phyloP scores from a whole-genome alignment of 208 protist species.

The Acanthamoeba royreba region DNA sequence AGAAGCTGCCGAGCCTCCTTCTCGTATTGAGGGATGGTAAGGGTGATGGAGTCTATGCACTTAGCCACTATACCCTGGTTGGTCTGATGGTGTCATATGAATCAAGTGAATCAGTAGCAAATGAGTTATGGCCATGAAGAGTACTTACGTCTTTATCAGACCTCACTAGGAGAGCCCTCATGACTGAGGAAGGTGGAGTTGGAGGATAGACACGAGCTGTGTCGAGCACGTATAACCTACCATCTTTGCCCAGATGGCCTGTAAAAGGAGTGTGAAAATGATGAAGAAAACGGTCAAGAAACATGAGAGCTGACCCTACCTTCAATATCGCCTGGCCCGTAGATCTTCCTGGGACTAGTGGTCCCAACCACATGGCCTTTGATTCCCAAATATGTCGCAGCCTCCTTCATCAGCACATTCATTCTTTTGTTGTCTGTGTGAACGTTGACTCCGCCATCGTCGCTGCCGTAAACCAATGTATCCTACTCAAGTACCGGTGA shows the following conservation, averaged over 20 bases:
- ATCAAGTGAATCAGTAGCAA: no score
- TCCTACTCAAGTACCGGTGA: not conserved
- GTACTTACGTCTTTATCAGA: not conserved
- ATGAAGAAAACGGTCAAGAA: not conserved
- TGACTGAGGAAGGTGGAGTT: not conserved
- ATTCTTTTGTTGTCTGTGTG: not conserved
- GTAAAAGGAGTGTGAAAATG: no score
- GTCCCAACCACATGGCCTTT: constrained; percentile 28
- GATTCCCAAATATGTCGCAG: not conserved
- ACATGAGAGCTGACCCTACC: not conserved
- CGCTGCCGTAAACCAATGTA: constrained; percentile 31
- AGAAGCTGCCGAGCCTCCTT: constrained; percentile 7
- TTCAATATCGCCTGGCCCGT: constrained; percentile 35
- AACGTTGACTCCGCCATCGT: not conserved
- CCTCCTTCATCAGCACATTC: constrained; percentile 28
- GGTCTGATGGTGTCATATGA: no score
- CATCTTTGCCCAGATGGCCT: constrained; percentile 30
- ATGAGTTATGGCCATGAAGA: no score
- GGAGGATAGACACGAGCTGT: constrained; percentile 2
- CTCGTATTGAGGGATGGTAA: constrained; percentile 7
- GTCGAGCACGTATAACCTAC: not conserved
- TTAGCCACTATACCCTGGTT: no score
- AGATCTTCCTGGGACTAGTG: not conserved
- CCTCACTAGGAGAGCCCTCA: not conserved
- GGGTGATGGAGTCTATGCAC: not conserved